phyloP scores from a whole-genome alignment of 371 early-diverging fungal species.

The Thermomucor indicae-seudaticae region DNA sequence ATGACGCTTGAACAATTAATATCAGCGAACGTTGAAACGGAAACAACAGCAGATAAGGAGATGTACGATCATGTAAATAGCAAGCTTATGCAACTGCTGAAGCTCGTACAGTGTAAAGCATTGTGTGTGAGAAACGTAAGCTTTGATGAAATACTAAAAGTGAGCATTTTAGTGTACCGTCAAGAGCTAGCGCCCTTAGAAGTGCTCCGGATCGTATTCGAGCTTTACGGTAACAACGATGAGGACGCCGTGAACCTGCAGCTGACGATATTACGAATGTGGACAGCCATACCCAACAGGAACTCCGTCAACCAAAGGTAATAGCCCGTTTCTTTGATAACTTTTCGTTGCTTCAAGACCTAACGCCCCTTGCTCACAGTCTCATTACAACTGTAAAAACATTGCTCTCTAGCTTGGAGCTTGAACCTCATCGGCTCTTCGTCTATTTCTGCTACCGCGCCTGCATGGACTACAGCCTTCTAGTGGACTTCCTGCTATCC shows the following conservation, averaged over 20 bases:
- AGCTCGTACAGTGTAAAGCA: too few species aligned
- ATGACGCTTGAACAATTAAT: background rate
- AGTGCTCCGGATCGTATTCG: conserved; percentile 8
- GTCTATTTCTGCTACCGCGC: conserved; percentile 10
- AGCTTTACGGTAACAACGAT: conserved; percentile 15
- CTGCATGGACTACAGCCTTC: conserved; percentile 11
- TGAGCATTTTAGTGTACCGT: too few species aligned
- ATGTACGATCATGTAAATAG: background rate
- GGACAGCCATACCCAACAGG: background rate
- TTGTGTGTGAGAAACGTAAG: too few species aligned
- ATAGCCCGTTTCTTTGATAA: too few species aligned
- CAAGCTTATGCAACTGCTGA: too few species aligned
- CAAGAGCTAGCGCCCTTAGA: too few species aligned
- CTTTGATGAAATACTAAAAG: too few species aligned
- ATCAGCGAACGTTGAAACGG: background rate
- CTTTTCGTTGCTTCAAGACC: too few species aligned
- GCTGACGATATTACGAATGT: conserved; percentile 6
- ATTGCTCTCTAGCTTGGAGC: background rate
- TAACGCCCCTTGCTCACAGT: too few species aligned
- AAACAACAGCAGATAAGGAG: background rate
- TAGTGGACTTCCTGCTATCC: conserved; percentile 17
- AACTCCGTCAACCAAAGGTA: background rate
- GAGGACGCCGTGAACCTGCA: conserved; percentile 14
- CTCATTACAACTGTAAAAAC: background rate
- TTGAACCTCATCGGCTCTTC: conserved; percentile 13